Conservation (phyloP, 768 basidiomycete genomes). For the Lentinula boryana region DNA sequence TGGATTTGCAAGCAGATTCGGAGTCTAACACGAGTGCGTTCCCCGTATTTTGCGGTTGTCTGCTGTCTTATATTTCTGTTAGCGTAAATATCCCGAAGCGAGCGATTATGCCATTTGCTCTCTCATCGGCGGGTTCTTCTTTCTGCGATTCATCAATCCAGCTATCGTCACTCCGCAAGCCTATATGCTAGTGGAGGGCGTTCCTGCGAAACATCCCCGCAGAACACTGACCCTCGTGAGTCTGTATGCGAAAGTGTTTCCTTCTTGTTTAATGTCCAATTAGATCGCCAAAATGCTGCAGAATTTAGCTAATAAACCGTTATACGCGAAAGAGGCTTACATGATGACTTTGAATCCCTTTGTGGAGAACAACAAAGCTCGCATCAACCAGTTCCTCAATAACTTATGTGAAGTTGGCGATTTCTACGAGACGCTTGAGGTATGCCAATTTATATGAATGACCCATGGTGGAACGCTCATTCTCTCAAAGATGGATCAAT, state of each 20-base stretch:
- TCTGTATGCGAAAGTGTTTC: conserved; percentile 18
- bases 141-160: conserved; percentile 99
- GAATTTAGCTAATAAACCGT: conserved; percentile 98
- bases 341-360: conserved; percentile 99
- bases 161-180: conserved; percentile 99
- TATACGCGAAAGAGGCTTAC: conserved; percentile 95
- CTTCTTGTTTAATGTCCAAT: conserved; percentile 1
- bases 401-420: conserved; percentile 97
- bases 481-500: conserved; percentile 90
- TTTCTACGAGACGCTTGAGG: conserved; percentile 98
- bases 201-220: conserved; percentile 95
- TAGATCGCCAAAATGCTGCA: conserved; percentile 99
- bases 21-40: conserved; percentile 83
- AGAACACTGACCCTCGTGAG: conserved; percentile 86
- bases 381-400: conserved; percentile 97
- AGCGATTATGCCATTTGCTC: conserved; percentile 98
- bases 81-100: conserved; percentile 99
- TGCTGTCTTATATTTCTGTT: conserved; percentile 6
- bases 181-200: conserved; percentile 98
- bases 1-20: conserved; percentile 99
- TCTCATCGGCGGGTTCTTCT: conserved; percentile 99
- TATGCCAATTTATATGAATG: conserved; percentile 23
- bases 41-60: conserved; percentile 5
- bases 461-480: not conserved
- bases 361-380: conserved; percentile 96